phyloP scores from a whole-genome alignment of 2,329 filamentous ascomycete genomes.

The Colletotrichum paranaense region DNA sequence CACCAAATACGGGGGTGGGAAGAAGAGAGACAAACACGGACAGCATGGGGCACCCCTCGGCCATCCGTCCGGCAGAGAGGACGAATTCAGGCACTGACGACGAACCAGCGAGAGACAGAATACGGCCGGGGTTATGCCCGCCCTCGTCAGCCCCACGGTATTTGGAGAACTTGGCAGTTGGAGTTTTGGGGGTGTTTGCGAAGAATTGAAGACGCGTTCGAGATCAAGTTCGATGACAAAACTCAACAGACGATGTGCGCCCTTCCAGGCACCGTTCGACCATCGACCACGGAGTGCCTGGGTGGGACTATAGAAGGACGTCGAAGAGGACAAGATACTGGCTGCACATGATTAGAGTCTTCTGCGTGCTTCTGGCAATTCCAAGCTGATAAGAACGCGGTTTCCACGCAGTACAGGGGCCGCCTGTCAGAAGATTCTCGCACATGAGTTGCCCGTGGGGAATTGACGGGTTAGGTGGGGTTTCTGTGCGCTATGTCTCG shows the following conservation, averaged over 20 bases:
- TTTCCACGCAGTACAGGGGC: constrained; percentile 7
- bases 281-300: background rate
- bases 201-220: background rate
- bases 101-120: background rate
- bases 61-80: constrained; percentile 2
- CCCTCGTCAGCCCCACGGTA: background rate
- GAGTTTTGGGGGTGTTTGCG: background rate
- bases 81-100: too few relatives aligned
- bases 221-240: constrained; percentile 9
- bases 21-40: too few relatives aligned
- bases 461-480: background rate
- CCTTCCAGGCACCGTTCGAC: background rate
- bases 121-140: constrained; percentile 18
- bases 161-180: background rate
- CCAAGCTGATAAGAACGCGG: background rate
- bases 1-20: too few relatives aligned
- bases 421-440: constrained; percentile 30
- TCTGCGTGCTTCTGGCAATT: background rate
- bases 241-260: constrained; percentile 2
- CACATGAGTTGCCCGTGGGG: constrained; percentile 17
- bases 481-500: background rate
- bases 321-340: background rate
- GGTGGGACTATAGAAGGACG: constrained; percentile 13
- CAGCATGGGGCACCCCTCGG: background rate
- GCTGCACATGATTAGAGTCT: background rate